Percentiles rank a stretch among this genome's conserved stretches.
phyloP scores from a whole-genome alignment of 2,329 filamentous ascomycete species.

The Ambrosiella cleistominuta region DNA sequence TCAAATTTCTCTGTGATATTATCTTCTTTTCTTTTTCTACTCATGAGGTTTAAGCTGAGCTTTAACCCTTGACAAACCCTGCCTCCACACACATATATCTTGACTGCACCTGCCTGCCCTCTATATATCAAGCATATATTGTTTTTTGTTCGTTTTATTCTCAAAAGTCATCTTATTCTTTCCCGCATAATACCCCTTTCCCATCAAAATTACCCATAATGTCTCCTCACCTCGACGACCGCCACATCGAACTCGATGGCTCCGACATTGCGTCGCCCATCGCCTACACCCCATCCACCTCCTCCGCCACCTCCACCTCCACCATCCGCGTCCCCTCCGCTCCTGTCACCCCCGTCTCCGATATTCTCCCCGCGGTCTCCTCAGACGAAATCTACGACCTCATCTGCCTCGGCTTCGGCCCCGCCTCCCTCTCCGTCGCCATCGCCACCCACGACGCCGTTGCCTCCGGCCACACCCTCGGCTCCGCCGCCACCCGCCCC shows the following conservation, averaged over 20 bases:
- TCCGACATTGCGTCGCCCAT: constrained; percentile 7
- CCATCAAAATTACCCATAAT: constrained; percentile 8
- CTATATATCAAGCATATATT: background rate
- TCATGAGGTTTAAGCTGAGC: background rate
- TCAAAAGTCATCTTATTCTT: background rate
- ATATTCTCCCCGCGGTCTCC: constrained; percentile 31
- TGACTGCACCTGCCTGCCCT: too few relatives aligned
- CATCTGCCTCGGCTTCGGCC: constrained; percentile 82
- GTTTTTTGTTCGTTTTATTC: background rate
- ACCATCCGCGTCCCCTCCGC: background rate
- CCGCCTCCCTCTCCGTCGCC: constrained; percentile 75
- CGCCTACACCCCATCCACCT: constrained; percentile 10
- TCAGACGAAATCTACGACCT: constrained; percentile 60
- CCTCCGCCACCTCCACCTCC: background rate
- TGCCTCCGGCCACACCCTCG: constrained; percentile 29
- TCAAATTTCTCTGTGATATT: background rate
- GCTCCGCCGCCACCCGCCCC: constrained; percentile 17
- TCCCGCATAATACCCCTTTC: background rate
- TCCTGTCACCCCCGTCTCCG: background rate
- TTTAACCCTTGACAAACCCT: background rate
- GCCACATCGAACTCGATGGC: constrained; percentile 6
- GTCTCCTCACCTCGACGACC: constrained; percentile 14
- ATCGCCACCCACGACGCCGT: constrained; percentile 75
- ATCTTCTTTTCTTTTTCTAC: background rate
- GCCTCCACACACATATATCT: background rate